Conservation (phyloP, 495 filamentous ascomycete genomes). For the Neurospora intermedia region DNA sequence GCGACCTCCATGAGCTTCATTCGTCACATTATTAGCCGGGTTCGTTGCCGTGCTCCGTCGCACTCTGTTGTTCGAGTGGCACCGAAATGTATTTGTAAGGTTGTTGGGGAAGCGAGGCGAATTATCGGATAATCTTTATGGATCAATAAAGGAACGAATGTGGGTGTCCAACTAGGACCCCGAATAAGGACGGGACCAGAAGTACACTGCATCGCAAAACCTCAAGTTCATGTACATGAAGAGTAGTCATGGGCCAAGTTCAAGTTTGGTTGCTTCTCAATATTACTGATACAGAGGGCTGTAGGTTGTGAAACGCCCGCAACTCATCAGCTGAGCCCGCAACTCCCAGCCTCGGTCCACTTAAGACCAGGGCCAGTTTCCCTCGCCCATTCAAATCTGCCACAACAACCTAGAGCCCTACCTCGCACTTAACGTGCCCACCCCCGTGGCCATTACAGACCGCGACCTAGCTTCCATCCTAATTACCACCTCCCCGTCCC, state of each 20-base stretch:
- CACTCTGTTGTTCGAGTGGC: background rate
- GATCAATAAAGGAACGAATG: background rate
- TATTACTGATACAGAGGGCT: background rate
- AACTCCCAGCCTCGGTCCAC: background rate
- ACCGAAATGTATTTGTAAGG: background rate
- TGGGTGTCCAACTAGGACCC: background rate
- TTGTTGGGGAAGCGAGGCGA: background rate
- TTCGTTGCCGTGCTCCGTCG: background rate
- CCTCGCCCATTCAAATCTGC: background rate
- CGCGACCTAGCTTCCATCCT: conserved; percentile 22
- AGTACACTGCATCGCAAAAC: background rate
- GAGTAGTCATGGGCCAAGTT: background rate
- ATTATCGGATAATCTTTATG: background rate
- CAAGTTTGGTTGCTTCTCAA: background rate
- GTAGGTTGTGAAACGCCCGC: background rate
- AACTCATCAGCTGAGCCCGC: background rate
- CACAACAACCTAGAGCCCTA: background rate
- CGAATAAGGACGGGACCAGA: background rate
- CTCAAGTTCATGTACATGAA: background rate
- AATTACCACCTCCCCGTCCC: conserved; percentile 38
- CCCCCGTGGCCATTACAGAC: background rate
- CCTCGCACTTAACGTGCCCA: background rate
- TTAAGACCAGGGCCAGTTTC: background rate
- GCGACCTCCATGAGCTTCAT: background rate
- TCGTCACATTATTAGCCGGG: background rate